A percentile compares a stretch with the other conserved stretches of the same genome.
Conservation (phyloP, 352 stramenopile species). For the Phytophthora podocarpi region DNA sequence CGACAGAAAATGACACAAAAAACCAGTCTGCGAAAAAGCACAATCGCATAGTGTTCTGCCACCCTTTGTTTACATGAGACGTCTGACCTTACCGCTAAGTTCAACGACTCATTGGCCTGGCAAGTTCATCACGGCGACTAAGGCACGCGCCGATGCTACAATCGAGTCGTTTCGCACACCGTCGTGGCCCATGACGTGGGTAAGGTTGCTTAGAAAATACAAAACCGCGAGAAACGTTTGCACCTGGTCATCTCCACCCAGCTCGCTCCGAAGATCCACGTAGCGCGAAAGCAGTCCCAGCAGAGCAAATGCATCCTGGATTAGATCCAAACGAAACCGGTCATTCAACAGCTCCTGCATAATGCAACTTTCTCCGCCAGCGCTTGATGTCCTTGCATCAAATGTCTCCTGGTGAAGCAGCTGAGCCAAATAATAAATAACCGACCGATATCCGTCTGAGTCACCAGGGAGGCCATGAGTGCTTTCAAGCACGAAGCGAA, state of each 20-base stretch:
- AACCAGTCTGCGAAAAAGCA: conserved; percentile 16
- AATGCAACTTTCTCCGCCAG: conserved; percentile 21
- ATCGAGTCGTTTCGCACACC: conserved; percentile 50
- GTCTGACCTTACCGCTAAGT: not conserved
- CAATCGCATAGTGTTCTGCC: too few relatives aligned
- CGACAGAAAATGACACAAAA: conserved; percentile 18
- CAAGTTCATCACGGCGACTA: conserved; percentile 43
- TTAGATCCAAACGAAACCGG: conserved; percentile 38
- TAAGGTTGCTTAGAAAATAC: conserved; percentile 45
- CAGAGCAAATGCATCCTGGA: conserved; percentile 65
- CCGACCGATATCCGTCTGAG: conserved; percentile 53
- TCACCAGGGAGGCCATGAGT: conserved; percentile 58
- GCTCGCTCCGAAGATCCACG: conserved; percentile 62
- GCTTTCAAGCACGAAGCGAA: conserved; percentile 74
- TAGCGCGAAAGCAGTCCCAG: conserved; percentile 65
- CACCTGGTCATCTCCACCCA: conserved; percentile 56
- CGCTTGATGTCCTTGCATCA: conserved; percentile 41
- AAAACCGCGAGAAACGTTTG: conserved; percentile 66
- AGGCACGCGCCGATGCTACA: conserved; percentile 49
- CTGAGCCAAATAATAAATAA: conserved; percentile 69
- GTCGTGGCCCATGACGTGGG: conserved; percentile 24
- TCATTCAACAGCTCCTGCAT: conserved; percentile 32
- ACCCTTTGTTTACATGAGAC: not conserved
- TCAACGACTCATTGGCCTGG: conserved; percentile 6
- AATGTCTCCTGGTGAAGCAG: conserved; percentile 71